phyloP scores from a whole-genome alignment of 2,329 filamentous ascomycete species.

The Verticillium dahliae region DNA sequence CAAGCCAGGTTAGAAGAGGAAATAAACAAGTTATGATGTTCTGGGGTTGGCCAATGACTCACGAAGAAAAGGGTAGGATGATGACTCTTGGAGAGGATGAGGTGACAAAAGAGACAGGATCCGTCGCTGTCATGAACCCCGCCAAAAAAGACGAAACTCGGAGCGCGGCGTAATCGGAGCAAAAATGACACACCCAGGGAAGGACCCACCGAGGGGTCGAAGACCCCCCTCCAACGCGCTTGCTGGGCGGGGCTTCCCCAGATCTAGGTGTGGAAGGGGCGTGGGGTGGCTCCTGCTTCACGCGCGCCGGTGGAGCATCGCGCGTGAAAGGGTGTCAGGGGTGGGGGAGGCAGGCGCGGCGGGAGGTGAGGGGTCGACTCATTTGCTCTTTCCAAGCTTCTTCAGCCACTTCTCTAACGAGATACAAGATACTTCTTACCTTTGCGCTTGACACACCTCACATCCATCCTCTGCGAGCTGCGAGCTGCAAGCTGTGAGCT shows the following conservation, averaged over 20 bases:
- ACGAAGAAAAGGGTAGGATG: neutral
- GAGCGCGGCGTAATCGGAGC: constrained; percentile 2
- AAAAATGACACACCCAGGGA: constrained; percentile 4
- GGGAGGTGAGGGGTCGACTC: neutral
- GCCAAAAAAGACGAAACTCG: constrained; percentile 9
- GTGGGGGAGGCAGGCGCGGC: neutral
- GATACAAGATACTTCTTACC: neutral
- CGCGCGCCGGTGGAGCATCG: neutral
- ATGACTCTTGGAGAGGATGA: constrained; percentile 1
- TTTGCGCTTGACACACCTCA: neutral
- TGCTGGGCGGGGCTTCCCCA: neutral
- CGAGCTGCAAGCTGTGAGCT: neutral
- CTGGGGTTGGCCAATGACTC: constrained; percentile 7
- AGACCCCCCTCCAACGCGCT: constrained; percentile 3
- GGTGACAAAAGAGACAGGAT: constrained; percentile 7
- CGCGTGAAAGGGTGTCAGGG: neutral
- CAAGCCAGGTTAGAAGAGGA: neutral
- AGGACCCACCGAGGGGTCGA: constrained; percentile 8
- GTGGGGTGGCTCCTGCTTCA: neutral
- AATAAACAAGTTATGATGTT: neutral
- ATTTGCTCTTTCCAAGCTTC: neutral
- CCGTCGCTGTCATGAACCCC: constrained; percentile 8
- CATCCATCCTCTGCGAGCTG: too few relatives aligned
- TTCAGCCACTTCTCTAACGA: neutral
- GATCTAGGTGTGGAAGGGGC: neutral